phyloP scores from a whole-genome alignment of 805 yeast genomes.

The Candida boleticola region DNA sequence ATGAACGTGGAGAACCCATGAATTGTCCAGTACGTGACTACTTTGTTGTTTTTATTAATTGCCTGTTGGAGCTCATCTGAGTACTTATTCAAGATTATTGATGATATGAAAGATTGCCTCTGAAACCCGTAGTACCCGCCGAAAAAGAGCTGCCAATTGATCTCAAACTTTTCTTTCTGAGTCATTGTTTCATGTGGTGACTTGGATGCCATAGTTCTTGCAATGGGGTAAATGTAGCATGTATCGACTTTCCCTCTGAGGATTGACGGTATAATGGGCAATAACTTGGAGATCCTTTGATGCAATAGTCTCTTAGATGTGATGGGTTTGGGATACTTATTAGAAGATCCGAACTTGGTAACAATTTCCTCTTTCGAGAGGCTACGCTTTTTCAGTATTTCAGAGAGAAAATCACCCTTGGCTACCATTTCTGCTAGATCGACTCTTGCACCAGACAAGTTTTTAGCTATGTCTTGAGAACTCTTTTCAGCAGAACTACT shows the following conservation, averaged over 20 bases:
- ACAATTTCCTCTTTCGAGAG: conserved; percentile 12
- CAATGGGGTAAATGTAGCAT: conserved; percentile 52
- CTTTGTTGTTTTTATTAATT: conserved; percentile 31
- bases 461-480: neutral
- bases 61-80: conserved; percentile 25
- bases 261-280: conserved; percentile 34
- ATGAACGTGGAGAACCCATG: conserved; percentile 56
- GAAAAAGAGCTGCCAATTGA: conserved; percentile 44
- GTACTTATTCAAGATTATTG: conserved; percentile 35
- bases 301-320: conserved; percentile 30
- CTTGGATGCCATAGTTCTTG: conserved; percentile 36
- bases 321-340: conserved; percentile 21
- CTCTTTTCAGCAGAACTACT: no score
- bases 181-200: conserved; percentile 47
- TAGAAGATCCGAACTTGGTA: conserved; percentile 11
- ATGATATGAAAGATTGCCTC: conserved; percentile 53
- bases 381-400: conserved; percentile 9
- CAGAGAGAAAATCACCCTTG: conserved; percentile 14
- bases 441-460: neutral
- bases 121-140: conserved; percentile 64
- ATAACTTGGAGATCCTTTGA: conserved; percentile 24
- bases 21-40: conserved; percentile 60
- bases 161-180: conserved; percentile 42
- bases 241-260: conserved; percentile 39
- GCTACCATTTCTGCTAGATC: conserved; percentile 3